phyloP scores from a whole-genome alignment of 352 stramenopile species.

The Halophytophthora polymorphica region DNA sequence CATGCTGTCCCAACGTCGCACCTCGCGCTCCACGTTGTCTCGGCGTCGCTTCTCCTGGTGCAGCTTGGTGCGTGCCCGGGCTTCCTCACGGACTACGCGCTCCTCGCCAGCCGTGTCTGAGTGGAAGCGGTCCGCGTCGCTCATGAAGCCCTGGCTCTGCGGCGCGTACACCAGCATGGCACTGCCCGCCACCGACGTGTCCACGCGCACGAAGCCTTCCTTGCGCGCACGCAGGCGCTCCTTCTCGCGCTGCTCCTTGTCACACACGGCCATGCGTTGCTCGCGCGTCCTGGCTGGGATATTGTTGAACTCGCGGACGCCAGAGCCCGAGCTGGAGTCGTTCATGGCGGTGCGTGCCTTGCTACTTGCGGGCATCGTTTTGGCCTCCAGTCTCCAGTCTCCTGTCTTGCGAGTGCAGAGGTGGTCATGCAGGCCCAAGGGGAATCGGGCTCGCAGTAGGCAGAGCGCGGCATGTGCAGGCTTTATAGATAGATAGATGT shows the following conservation, averaged over 20 bases:
- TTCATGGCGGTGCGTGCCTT: constrained; percentile 1
- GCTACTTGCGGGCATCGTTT: constrained; percentile 14
- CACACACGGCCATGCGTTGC: constrained; percentile 62
- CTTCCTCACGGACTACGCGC: constrained; percentile 53
- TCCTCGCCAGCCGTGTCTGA: constrained; percentile 88
- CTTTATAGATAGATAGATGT: too few species aligned
- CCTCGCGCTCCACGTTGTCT: constrained; percentile 65
- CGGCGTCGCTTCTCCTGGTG: constrained; percentile 65
- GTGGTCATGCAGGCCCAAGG: too few species aligned
- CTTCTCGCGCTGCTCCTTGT: constrained; percentile 82
- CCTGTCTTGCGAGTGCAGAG: constrained; percentile 3
- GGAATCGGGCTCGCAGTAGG: too few species aligned
- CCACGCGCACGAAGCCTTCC: constrained; percentile 64
- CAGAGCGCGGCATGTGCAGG: too few species aligned
- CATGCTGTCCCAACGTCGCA: constrained; percentile 85
- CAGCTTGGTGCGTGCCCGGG: constrained; percentile 42
- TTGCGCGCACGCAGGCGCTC: constrained; percentile 60
- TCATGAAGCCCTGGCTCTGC: constrained; percentile 74
- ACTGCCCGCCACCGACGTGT: constrained; percentile 59
- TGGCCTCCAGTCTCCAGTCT: neutral
- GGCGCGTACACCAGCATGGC: constrained; percentile 69
- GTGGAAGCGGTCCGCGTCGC: constrained; percentile 87
- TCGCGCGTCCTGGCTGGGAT: constrained; percentile 66
- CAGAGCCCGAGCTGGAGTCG: constrained; percentile 1
- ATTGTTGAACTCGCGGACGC: constrained; percentile 62